Conservation (phyloP, 208 protist species). For the Leishmania aethiopica region DNA sequence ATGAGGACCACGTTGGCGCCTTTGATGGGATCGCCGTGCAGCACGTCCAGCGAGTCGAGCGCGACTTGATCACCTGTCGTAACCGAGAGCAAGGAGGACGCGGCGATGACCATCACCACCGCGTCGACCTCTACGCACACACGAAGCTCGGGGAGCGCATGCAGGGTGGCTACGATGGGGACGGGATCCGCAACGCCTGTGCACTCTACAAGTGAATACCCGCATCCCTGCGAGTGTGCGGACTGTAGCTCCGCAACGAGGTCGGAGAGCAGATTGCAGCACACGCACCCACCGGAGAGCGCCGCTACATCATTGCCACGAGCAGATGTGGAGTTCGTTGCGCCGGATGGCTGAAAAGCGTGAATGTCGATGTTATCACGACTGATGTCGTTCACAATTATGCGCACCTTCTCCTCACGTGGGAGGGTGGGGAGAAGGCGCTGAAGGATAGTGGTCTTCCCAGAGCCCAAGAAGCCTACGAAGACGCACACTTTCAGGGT, state of each 20-base stretch:
- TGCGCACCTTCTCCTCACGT: slow-evolving; percentile 1
- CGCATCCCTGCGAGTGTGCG: slow-evolving; percentile 23
- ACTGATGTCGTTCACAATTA: slow-evolving; percentile 9
- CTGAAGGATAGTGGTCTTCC: slow-evolving; percentile 3
- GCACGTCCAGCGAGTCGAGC: slow-evolving; percentile 1
- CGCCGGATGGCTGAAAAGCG: not conserved
- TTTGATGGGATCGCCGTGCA: slow-evolving; percentile 20
- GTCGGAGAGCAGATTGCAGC: slow-evolving; percentile 46
- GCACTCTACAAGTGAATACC: slow-evolving; percentile 48
- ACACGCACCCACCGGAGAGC: slow-evolving; percentile 53
- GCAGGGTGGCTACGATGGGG: slow-evolving; percentile 38
- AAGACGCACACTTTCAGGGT: slow-evolving; percentile 1
- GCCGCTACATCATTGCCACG: not conserved
- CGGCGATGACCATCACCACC: slow-evolving; percentile 43
- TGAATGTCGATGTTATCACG: slow-evolving; percentile 10
- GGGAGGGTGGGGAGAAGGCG: slow-evolving; percentile 2
- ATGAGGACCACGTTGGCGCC: slow-evolving; percentile 46
- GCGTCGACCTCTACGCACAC: slow-evolving; percentile 37
- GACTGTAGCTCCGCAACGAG: slow-evolving; percentile 31
- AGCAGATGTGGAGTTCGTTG: not conserved
- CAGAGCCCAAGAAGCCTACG: not conserved
- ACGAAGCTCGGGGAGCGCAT: slow-evolving; percentile 31
- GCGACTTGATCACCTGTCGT: slow-evolving; percentile 13
- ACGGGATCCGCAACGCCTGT: slow-evolving; percentile 49
- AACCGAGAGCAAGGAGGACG: slow-evolving; percentile 9